Percentiles rank a stretch among this genome's conserved stretches.
Evolutionary conservation across 2,329 filamentous ascomycete genomes (phyloP).

Genomic region (Clarireedia homoeocarpa): DNA sequence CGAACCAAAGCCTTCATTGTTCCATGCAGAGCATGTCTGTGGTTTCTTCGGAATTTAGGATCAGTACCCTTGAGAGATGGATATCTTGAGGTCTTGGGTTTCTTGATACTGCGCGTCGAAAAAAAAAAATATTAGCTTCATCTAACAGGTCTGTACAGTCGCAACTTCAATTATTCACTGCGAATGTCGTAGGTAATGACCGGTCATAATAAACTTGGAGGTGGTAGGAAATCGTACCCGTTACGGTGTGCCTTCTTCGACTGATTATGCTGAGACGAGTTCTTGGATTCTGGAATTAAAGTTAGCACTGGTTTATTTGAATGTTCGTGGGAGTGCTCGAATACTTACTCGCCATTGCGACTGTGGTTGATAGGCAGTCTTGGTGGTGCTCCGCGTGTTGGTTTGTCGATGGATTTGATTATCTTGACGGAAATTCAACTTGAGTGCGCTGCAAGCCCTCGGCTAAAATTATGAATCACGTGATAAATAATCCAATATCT

Average conservation of each 20-base stretch:
- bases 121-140: conserved; percentile 5
- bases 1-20: conserved; percentile 90
- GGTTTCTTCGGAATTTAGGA: conserved; percentile 99
- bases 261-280: conserved; percentile 47
- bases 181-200: neutral
- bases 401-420: neutral
- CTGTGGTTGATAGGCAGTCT: conserved; percentile 10
- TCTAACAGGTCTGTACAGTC: neutral
- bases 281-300: conserved; percentile 77
- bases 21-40: conserved; percentile 98
- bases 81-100: conserved; percentile 98
- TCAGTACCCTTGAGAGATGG: conserved; percentile 97
- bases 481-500: neutral
- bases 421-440: neutral
- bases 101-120: conserved; percentile 79
- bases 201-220: neutral
- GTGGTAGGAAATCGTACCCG: conserved; percentile 54
- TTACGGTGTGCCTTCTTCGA: conserved; percentile 97
- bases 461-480: neutral
- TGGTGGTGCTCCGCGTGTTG: conserved; percentile 1
- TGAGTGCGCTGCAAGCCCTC: neutral
- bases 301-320: neutral
- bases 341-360: conserved; percentile 11
- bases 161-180: neutral
- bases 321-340: too few relatives aligned